These are phyloP conservation scores for Aristolochia californica DNA, from an alignment of 164 flowering plant species.

Conservation along the genomic window DNA sequence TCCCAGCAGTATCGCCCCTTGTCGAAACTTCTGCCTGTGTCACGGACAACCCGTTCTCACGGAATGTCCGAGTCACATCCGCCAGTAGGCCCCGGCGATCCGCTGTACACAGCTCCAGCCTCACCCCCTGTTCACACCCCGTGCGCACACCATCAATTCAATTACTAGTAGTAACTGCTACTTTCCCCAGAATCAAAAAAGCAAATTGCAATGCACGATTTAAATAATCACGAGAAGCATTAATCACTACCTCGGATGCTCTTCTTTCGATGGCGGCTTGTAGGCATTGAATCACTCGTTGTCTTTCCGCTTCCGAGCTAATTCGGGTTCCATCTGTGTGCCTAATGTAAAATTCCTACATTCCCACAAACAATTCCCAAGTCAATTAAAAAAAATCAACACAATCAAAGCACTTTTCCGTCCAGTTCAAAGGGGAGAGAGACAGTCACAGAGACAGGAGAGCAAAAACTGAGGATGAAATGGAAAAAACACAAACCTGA, in stretches of 20 bases:
- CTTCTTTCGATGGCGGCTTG: slow-evolving; percentile 91
- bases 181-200: too few species aligned
- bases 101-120: slow-evolving; percentile 18
- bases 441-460: too few species aligned
- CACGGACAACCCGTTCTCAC: slow-evolving; percentile 84
- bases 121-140: slow-evolving; percentile 23
- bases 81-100: slow-evolving; percentile 69
- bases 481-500: slow-evolving; percentile 19
- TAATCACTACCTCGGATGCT: slow-evolving; percentile 54
- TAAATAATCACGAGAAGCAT: neutral
- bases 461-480: too few species aligned
- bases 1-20: slow-evolving; percentile 33
- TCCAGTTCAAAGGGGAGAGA: too few species aligned
- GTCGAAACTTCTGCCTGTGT: slow-evolving; percentile 87
- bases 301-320: slow-evolving; percentile 60
- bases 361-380: neutral
- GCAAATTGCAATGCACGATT: too few species aligned
- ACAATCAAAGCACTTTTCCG: too few species aligned
- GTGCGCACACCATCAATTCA: too few species aligned
- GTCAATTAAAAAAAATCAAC: too few species aligned
- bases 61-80: slow-evolving; percentile 77
- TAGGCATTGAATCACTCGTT: slow-evolving; percentile 38
- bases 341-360: slow-evolving; percentile 78
- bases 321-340: slow-evolving; percentile 81
- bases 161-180: too few species aligned